These are phyloP conservation scores for Neonectria hederae DNA, from an alignment of 2,329 filamentous ascomycete species.

Conservation along the genomic window DNA sequence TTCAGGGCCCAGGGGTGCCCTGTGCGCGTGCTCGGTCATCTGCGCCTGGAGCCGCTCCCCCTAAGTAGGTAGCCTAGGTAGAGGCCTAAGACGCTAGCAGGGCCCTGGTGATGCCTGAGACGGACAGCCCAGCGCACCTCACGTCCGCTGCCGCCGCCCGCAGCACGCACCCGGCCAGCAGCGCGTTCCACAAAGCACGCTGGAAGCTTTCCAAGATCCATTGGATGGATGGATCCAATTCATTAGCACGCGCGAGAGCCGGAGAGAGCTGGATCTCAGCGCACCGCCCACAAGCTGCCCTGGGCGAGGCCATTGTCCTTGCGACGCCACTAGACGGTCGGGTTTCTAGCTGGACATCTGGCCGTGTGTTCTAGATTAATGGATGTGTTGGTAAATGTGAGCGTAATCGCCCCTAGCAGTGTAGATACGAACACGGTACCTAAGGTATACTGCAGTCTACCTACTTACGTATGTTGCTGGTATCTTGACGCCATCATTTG, in stretches of 20 bases:
- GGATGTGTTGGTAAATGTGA: background rate
- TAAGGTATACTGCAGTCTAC: too few relatives aligned
- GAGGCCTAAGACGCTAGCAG: slow-evolving; percentile 29
- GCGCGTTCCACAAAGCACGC: background rate
- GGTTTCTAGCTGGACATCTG: background rate
- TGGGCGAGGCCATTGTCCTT: slow-evolving; percentile 8
- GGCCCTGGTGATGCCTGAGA: slow-evolving; percentile 29
- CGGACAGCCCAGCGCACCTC: background rate
- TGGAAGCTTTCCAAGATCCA: background rate
- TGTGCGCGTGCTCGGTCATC: slow-evolving; percentile 45
- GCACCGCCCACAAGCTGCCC: slow-evolving; percentile 9
- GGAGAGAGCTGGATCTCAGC: background rate
- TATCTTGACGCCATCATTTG: background rate
- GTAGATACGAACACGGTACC: too few relatives aligned
- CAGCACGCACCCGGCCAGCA: slow-evolving; percentile 3
- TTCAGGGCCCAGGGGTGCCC: slow-evolving; percentile 34
- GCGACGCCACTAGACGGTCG: slow-evolving; percentile 1
- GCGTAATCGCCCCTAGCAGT: background rate
- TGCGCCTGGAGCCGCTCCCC: slow-evolving; percentile 42
- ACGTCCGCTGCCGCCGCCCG: slow-evolving; percentile 14
- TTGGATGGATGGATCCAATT: background rate
- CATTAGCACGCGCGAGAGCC: background rate
- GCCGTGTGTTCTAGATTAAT: background rate
- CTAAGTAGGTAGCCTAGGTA: too few relatives aligned
- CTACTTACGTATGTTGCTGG: too few relatives aligned